These are phyloP conservation scores for Talaromyces funiculosus DNA, from an alignment of 2,329 filamentous ascomycete species.

Conservation along the genomic window DNA sequence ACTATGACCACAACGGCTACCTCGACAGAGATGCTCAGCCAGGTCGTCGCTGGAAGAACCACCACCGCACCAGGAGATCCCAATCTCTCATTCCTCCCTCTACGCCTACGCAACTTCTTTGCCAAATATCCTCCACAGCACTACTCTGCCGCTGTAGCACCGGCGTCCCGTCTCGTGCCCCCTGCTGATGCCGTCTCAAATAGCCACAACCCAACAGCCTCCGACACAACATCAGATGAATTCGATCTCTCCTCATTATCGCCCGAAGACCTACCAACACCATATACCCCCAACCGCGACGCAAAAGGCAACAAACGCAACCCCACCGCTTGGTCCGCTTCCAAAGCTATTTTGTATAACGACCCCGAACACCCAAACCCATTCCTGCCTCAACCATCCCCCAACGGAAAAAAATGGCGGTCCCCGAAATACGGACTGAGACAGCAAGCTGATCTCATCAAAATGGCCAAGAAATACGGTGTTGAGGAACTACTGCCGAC, in stretches of 20 bases:
- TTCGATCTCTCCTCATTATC: constrained; percentile 10
- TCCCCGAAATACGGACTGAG: constrained; percentile 77
- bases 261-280: constrained; percentile 24
- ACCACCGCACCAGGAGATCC: neutral
- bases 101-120: constrained; percentile 78
- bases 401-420: constrained; percentile 57
- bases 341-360: constrained; percentile 30
- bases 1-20: constrained; percentile 2
- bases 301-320: constrained; percentile 38
- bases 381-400: constrained; percentile 60
- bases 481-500: constrained; percentile 75
- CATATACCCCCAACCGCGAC: constrained; percentile 38
- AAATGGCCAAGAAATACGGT: constrained; percentile 71
- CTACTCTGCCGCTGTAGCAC: constrained; percentile 38
- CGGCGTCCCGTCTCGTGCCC: constrained; percentile 11
- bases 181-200: constrained; percentile 23
- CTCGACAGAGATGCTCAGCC: neutral
- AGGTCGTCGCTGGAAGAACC: neutral
- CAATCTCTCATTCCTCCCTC: constrained; percentile 53
- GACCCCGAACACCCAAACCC: constrained; percentile 61
- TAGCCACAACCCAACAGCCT: constrained; percentile 12
- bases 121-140: constrained; percentile 73
- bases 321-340: constrained; percentile 26
- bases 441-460: constrained; percentile 84
- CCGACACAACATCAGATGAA: constrained; percentile 13